Base-by-base conservation (phyloP, 805 yeast genomes). In the Kockiozyma suomiensis region DNA sequence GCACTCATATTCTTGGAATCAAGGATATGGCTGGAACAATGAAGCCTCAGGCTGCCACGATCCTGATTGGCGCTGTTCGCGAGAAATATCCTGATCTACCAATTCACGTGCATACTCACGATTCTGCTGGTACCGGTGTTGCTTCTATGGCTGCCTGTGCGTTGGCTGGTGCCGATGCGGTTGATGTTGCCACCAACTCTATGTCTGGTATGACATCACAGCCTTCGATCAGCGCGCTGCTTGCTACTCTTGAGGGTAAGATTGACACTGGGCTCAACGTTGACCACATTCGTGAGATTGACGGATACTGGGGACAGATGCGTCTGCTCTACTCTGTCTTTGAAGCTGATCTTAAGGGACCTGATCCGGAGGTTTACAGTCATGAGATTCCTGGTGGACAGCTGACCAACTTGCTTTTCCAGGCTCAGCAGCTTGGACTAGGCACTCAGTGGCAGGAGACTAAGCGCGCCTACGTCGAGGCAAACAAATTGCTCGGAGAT, bases 341-440 rank as follows among this genome's bases (percentile, higher is more conserved):
- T 77, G 99, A 91, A 78, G 97, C 99, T 57, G 97, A 94, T 73
- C 84, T 94, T 76, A 94, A 94, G 83, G 99, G 99, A 59, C 98
- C 99, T 62, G 99, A 94, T 78, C 98, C 99, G 70, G 99, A 94
- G 77, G 99, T 94, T 59, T 94, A 94, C 78, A 85, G 86, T 70
- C 99, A 94, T 79, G 99, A 94, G 82, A 94, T 94, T 69, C 99
- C 99, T 60, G 99, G 99, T 81, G 99, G 99, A 67, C 99, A 94
- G 80, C 85, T 94, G 77, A 94, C 99, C 66, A 94, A 94, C 82
- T 81, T 94, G 78, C 78, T 96, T 70, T 94, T 94, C 96, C 99
- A 94, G 81, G 99, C 99, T 61, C 97, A 90, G 78, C 98, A 96
- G 79, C 90, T 94, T 72, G 99, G 99, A 62, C 82, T 94, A 66